Evolutionary conservation across 768 basidiomycete species (phyloP).

Genomic region (Lentinula sp.): DNA sequence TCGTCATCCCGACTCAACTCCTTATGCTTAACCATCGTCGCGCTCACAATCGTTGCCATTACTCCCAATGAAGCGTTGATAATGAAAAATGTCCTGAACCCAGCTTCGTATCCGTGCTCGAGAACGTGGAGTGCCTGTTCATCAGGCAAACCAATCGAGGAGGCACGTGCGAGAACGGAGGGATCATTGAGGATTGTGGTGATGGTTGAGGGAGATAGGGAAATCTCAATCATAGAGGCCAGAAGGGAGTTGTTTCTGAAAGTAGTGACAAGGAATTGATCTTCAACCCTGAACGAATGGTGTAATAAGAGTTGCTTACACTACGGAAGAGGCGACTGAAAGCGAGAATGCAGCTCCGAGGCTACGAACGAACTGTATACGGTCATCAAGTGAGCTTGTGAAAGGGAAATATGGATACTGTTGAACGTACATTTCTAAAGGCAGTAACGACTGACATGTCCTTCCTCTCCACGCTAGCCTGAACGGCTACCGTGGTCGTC

Average conservation of each 20-base stretch:
- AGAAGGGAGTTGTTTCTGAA: slow-evolving; percentile 42
- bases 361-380: slow-evolving; percentile 52
- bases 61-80: slow-evolving; percentile 52
- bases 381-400: background rate
- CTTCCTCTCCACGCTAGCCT: slow-evolving; percentile 60
- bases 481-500: slow-evolving; percentile 66
- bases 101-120: slow-evolving; percentile 44
- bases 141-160: slow-evolving; percentile 25
- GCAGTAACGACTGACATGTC: slow-evolving; percentile 74
- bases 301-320: slow-evolving; percentile 25
- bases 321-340: slow-evolving; percentile 54
- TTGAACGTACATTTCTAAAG: slow-evolving; percentile 1
- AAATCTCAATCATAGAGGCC: slow-evolving; percentile 29
- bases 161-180: slow-evolving; percentile 24
- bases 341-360: slow-evolving; percentile 67
- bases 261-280: background rate
- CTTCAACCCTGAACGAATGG: background rate
- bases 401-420: background rate
- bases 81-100: slow-evolving; percentile 56
- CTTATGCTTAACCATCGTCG: slow-evolving; percentile 57
- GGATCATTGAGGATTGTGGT: slow-evolving; percentile 45
- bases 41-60: slow-evolving; percentile 44
- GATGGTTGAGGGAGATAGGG: slow-evolving; percentile 31
- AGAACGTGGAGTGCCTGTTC: slow-evolving; percentile 35
- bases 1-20: slow-evolving; percentile 56